Evolutionary conservation across 192 early-diverging fungal species (phyloP), one percentile per base, ranked within the genome.

Genomic region (Coemansia sp.): DNA sequence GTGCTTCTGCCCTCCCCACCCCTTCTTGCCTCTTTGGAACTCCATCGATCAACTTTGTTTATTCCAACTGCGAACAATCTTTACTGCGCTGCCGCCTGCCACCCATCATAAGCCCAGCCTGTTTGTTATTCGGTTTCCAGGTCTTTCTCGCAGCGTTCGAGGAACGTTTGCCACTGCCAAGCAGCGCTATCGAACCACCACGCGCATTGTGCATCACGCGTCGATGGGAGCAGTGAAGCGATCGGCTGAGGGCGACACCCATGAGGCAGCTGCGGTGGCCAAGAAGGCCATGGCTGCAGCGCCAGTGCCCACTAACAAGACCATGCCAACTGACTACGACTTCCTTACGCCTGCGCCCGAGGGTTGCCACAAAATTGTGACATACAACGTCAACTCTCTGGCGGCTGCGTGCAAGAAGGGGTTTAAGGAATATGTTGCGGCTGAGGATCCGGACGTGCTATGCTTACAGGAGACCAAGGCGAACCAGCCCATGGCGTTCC

Each of bases 381-480:
- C 90, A 19, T 95, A 81, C 76, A 95, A 94, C 65, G 89, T 95
- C 53, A 87, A 85, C 56, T 84, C 88, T n/a, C 65, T 93, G 23
- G 82, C 79, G 12, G 83, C 92, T 0, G 74, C 88, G 7, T 60
- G 91, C 54, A 92, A 93, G 58, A 95, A 95, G 83, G 89, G 89
- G 0, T 91, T 88, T 60, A 87, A 85, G 47, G 78, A 71, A 19
- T 94, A 92, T 57, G 69, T 92, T 27, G 77, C 68, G n/a, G 88
- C 88, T 0, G 90, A 94, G 71, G 76, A 92, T 54, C 85, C 94
- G 0, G 93, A 94, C 61, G 83, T 96, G 24, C 56, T 94, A 1
- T 91, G 88, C 62, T 32, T 96, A 38, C 92, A 94, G 69, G 94
- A 94, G 67, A 93, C 90, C 49, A 96, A 94, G 74, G 78, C 90